phyloP scores from a whole-genome alignment of 108 stramenopile species.

The Pseudonitzschia pungens region DNA sequence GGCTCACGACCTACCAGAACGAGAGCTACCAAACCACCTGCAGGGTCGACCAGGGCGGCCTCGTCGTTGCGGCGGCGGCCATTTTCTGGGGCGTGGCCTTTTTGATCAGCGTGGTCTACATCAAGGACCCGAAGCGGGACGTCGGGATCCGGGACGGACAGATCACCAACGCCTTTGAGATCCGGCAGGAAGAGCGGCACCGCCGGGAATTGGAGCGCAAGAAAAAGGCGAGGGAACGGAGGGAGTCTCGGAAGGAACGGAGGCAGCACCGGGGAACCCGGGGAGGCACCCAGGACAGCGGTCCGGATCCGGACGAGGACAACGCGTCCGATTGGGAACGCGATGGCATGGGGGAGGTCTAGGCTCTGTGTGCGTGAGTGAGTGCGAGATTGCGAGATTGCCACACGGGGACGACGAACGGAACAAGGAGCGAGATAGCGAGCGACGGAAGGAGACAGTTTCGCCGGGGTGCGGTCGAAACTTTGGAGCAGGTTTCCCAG shows the following conservation, averaged over 20 bases:
- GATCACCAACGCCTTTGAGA: constrained; percentile 30
- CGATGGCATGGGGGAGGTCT: not conserved
- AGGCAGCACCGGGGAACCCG: not conserved
- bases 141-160: constrained; percentile 28
- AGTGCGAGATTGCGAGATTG: no score
- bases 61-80: constrained; percentile 30
- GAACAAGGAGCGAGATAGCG: no score
- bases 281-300: no score
- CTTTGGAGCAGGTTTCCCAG: no score
- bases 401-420: no score
- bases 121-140: constrained; percentile 31
- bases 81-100: constrained; percentile 41
- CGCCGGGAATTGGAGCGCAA: constrained; percentile 1
- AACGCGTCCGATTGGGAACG: not conserved
- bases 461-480: no score
- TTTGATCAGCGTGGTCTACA: constrained; percentile 38
- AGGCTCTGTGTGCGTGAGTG: no score
- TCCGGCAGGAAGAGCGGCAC: constrained; percentile 16
- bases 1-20: constrained; percentile 34
- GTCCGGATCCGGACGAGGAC: no score
- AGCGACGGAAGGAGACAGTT: no score
- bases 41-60: constrained; percentile 42
- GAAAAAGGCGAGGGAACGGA: not conserved
- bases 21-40: constrained; percentile 30
- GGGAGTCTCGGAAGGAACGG: not conserved